Percentiles rank a stretch among this genome's conserved stretches.
phyloP scores from a whole-genome alignment of 2,329 filamentous ascomycete genomes.

The Cladophialophora chaetospira region DNA sequence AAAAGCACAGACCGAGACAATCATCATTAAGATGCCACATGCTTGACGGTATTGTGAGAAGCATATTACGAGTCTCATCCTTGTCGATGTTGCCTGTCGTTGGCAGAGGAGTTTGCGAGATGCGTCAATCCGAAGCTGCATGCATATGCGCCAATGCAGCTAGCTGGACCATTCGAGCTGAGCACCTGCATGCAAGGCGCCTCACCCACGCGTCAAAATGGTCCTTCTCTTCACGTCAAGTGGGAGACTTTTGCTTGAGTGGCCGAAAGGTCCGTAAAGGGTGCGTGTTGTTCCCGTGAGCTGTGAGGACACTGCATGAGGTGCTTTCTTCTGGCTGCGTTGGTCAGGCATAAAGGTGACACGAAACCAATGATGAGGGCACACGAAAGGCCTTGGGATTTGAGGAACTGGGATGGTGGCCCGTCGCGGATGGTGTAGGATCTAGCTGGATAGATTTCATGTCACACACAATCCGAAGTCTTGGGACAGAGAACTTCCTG shows the following conservation, averaged over 20 bases:
- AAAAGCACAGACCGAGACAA: background rate
- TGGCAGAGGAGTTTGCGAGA: slow-evolving; percentile 7
- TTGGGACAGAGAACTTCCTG: background rate
- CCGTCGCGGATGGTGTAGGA: background rate
- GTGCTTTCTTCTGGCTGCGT: slow-evolving; percentile 10
- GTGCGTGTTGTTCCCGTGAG: background rate
- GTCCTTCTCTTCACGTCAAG: slow-evolving; percentile 7
- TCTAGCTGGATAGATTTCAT: background rate
- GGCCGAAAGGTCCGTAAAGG: background rate
- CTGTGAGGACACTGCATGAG: background rate
- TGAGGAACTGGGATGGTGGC: background rate
- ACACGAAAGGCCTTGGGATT: slow-evolving; percentile 14
- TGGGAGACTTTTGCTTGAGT: background rate
- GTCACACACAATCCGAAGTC: background rate
- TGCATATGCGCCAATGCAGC: slow-evolving; percentile 22
- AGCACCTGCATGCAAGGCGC: slow-evolving; percentile 5
- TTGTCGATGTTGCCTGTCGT: slow-evolving; percentile 1
- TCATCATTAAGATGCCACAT: background rate
- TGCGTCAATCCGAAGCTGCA: slow-evolving; percentile 15
- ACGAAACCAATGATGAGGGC: slow-evolving; percentile 17
- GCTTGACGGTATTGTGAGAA: background rate
- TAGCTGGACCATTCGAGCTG: slow-evolving; percentile 13
- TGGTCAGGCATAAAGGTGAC: slow-evolving; percentile 15
- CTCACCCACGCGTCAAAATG: slow-evolving; percentile 5
- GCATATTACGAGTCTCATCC: background rate